Evolutionary conservation across 768 basidiomycete genomes (phyloP).

Genomic region (Collybiopsis confluens): DNA sequence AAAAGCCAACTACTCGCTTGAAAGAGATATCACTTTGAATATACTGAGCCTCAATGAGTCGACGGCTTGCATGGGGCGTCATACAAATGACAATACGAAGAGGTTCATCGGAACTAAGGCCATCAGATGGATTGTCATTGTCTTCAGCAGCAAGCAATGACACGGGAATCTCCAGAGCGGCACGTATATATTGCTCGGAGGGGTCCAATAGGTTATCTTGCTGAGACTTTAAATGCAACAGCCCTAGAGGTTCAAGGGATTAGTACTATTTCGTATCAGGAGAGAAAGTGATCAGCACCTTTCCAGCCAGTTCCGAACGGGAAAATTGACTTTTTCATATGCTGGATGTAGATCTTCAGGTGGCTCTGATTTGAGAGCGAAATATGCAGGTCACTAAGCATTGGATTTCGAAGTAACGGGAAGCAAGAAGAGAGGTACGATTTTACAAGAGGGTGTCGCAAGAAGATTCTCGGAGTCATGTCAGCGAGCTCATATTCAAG

Average conservation of each 20-base stretch:
- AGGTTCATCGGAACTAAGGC: not conserved
- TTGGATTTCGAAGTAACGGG: constrained; percentile 12
- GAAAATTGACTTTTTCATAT: constrained; percentile 9
- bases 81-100: constrained; percentile 17
- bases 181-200: constrained; percentile 12
- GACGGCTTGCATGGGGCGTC: constrained; percentile 11
- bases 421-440: constrained; percentile 10
- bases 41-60: constrained; percentile 15
- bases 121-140: not conserved
- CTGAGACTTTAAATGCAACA: constrained; percentile 10
- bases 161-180: not conserved
- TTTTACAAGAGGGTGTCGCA: constrained; percentile 17
- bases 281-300: constrained; percentile 9
- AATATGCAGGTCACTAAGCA: constrained; percentile 20
- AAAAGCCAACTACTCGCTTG: constrained; percentile 19
- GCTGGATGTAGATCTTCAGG: constrained; percentile 16
- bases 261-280: no score
- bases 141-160: not conserved
- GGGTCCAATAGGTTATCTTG: constrained; percentile 4
- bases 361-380: constrained; percentile 21
- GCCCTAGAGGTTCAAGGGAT: no score
- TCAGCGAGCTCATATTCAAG: constrained; percentile 17
- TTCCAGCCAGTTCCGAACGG: constrained; percentile 20
- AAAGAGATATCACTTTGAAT: constrained; percentile 23
- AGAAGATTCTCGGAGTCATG: constrained; percentile 18